These are phyloP conservation scores for Pichia kluyveri DNA, from an alignment of 805 yeast genomes.

Conservation along the genomic window DNA sequence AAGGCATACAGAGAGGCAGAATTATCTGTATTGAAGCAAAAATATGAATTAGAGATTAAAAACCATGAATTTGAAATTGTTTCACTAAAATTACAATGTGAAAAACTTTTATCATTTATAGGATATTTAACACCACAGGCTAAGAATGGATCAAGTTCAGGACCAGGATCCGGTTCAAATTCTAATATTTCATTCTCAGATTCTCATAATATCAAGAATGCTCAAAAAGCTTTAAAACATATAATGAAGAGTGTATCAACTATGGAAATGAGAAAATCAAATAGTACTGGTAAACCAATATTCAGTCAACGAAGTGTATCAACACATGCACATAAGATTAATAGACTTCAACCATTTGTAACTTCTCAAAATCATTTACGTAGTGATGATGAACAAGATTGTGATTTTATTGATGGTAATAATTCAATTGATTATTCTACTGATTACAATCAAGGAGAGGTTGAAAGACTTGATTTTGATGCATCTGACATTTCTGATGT, in stretches of 20 bases:
- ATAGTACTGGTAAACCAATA: neutral
- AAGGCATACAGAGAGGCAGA: slow-evolving; percentile 19
- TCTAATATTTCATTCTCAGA: slow-evolving; percentile 39
- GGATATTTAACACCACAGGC: slow-evolving; percentile 47
- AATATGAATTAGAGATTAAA: slow-evolving; percentile 37
- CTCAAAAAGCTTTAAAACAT: slow-evolving; percentile 32
- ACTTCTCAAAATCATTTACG: neutral
- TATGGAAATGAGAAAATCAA: slow-evolving; percentile 16
- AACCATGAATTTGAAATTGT: slow-evolving; percentile 45
- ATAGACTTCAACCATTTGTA: neutral
- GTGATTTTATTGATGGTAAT: neutral
- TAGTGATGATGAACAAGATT: neutral
- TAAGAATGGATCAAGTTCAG: slow-evolving; percentile 22
- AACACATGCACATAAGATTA: neutral
- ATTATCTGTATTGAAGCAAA: slow-evolving; percentile 15
- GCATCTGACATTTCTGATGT: slow-evolving; percentile 19
- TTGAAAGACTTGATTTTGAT: slow-evolving; percentile 23
- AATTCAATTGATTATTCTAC: slow-evolving; percentile 12
- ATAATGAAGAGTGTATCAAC: slow-evolving; percentile 28
- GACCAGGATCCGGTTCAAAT: slow-evolving; percentile 4
- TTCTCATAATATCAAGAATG: slow-evolving; percentile 40
- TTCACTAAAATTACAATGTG: slow-evolving; percentile 46
- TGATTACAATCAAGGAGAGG: slow-evolving; percentile 16
- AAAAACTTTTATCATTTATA: slow-evolving; percentile 46
- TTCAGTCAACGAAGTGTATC: neutral